Conservation (phyloP, 2,329 filamentous ascomycete genomes). For the Aspergillus piperis region DNA sequence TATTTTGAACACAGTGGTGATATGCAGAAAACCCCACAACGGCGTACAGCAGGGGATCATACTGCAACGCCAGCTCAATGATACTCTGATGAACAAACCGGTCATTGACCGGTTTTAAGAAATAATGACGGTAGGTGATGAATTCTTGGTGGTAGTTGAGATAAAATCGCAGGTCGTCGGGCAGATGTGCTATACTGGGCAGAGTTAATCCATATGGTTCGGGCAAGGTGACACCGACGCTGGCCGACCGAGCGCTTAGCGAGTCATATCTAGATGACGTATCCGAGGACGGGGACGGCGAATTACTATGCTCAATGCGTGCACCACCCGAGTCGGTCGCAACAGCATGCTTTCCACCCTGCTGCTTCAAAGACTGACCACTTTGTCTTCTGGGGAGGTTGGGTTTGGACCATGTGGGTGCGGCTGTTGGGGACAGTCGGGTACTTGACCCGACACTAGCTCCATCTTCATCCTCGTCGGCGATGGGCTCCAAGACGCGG, state of each 20-base stretch:
- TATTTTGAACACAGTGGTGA: conserved; percentile 71
- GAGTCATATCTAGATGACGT: conserved; percentile 42
- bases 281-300: conserved; percentile 58
- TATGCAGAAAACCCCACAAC: conserved; percentile 88
- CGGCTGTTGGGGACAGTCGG: conserved; percentile 26
- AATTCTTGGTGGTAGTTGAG: conserved; percentile 76
- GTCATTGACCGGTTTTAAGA: conserved; percentile 68
- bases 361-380: conserved; percentile 33
- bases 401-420: conserved; percentile 22
- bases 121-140: conserved; percentile 80
- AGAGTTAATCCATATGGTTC: conserved; percentile 23
- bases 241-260: conserved; percentile 36
- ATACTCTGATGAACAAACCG: conserved; percentile 74
- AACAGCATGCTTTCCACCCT: conserved; percentile 25
- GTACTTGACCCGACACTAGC: conserved; percentile 24
- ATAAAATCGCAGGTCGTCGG: conserved; percentile 73
- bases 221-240: conserved; percentile 28
- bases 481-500: conserved; percentile 42
- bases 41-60: conserved; percentile 82
- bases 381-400: conserved; percentile 31
- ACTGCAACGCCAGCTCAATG: conserved; percentile 69
- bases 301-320: conserved; percentile 47
- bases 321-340: background rate
- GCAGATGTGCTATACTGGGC: conserved; percentile 34
- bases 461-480: conserved; percentile 45